Conservation (phyloP, 2,329 filamentous ascomycete genomes). For the Alternaria sp. region DNA sequence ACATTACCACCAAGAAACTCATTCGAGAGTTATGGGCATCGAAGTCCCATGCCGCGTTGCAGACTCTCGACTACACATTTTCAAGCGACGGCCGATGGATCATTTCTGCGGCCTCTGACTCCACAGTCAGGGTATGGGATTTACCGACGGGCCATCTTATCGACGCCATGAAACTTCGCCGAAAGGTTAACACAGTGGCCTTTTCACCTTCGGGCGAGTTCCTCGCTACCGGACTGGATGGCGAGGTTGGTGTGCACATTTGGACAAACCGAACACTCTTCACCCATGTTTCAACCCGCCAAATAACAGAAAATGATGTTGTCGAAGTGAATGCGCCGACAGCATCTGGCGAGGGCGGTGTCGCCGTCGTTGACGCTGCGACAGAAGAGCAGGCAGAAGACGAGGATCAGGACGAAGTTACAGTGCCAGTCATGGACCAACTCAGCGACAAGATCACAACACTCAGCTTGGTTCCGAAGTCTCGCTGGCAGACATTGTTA, state of each 20-base stretch:
- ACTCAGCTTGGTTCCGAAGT: slow-evolving; percentile 86
- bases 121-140: slow-evolving; percentile 87
- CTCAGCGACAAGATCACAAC: slow-evolving; percentile 84
- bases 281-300: slow-evolving; percentile 82
- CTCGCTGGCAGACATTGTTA: slow-evolving; percentile 91
- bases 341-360: slow-evolving; percentile 80
- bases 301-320: slow-evolving; percentile 80
- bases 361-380: slow-evolving; percentile 76
- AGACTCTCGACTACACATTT: slow-evolving; percentile 63
- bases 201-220: slow-evolving; percentile 93
- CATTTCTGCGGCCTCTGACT: slow-evolving; percentile 82
- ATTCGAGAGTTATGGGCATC: slow-evolving; percentile 84
- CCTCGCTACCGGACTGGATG: slow-evolving; percentile 85
- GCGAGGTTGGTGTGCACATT: slow-evolving; percentile 84
- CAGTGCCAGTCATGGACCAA: slow-evolving; percentile 70
- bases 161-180: slow-evolving; percentile 82
- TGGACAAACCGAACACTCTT: slow-evolving; percentile 97
- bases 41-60: slow-evolving; percentile 58
- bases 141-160: slow-evolving; percentile 94
- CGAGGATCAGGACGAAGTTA: slow-evolving; percentile 51
- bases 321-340: slow-evolving; percentile 71
- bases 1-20: slow-evolving; percentile 86
- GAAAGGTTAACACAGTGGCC: slow-evolving; percentile 80
- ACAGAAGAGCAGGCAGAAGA: slow-evolving; percentile 63
- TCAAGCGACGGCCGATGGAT: slow-evolving; percentile 95